phyloP scores from a whole-genome alignment of 495 filamentous ascomycete genomes.

The Hypoxylon rickii region DNA sequence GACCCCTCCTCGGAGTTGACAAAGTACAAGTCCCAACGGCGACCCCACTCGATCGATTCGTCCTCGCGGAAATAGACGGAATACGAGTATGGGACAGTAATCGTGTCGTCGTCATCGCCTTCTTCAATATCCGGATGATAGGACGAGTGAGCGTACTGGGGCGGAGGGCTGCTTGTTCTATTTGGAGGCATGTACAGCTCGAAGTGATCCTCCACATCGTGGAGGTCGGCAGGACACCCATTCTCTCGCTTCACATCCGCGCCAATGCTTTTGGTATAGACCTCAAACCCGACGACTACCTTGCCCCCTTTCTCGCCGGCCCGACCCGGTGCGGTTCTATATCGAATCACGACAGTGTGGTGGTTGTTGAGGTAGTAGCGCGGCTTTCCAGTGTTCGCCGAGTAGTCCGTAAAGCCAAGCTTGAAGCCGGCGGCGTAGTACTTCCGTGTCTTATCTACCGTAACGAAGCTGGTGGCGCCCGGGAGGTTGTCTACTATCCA shows the following conservation, averaged over 20 bases:
- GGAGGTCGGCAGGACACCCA: constrained; percentile 71
- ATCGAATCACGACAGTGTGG: constrained; percentile 84
- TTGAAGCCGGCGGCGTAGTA: constrained; percentile 98
- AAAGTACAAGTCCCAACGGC: constrained; percentile 92
- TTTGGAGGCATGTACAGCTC: constrained; percentile 71
- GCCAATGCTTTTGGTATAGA: constrained; percentile 86
- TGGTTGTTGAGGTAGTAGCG: constrained; percentile 89
- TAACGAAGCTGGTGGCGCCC: constrained; percentile 91
- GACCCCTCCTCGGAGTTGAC: constrained; percentile 86
- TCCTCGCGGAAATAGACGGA: constrained; percentile 93
- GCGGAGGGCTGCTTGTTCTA: constrained; percentile 55
- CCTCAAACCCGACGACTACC: constrained; percentile 89
- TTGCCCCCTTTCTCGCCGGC: constrained; percentile 73
- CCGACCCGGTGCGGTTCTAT: constrained; percentile 71
- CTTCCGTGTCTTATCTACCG: constrained; percentile 82
- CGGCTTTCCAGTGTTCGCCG: constrained; percentile 61
- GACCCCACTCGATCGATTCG: constrained; percentile 78
- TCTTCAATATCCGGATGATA: constrained; percentile 58
- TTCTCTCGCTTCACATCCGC: constrained; percentile 58
- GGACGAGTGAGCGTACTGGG: constrained; percentile 63
- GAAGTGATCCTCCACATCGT: constrained; percentile 63
- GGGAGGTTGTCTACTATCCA: constrained; percentile 98
- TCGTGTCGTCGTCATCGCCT: constrained; percentile 66
- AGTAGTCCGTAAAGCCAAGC: constrained; percentile 76
- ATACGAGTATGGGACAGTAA: constrained; percentile 88